These are phyloP conservation scores for Ophiocordyceps unilateralis DNA, from an alignment of 2,329 filamentous ascomycete species.

Conservation along the genomic window DNA sequence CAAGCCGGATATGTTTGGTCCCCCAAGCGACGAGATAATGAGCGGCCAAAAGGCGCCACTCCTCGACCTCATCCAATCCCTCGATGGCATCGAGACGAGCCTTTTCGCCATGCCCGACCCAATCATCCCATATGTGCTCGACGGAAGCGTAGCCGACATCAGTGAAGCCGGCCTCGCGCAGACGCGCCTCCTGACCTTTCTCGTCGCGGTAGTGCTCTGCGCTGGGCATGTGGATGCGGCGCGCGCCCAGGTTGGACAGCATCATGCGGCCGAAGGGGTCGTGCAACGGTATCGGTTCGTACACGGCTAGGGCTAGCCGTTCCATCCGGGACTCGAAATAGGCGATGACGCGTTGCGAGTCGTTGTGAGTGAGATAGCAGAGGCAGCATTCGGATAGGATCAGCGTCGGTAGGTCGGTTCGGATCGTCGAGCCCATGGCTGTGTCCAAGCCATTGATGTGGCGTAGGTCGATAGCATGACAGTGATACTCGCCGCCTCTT, in stretches of 20 bases:
- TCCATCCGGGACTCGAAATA: slow-evolving; percentile 41
- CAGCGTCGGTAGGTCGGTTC: slow-evolving; percentile 54
- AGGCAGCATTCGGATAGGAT: slow-evolving; percentile 91
- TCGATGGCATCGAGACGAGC: slow-evolving; percentile 64
- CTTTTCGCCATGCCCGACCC: slow-evolving; percentile 56
- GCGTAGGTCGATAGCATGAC: slow-evolving; percentile 56
- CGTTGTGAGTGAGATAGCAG: slow-evolving; percentile 58
- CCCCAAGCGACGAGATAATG: slow-evolving; percentile 91
- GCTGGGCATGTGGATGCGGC: slow-evolving; percentile 74
- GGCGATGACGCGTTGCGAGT: slow-evolving; percentile 45
- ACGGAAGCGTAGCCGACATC: slow-evolving; percentile 25
- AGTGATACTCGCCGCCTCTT: slow-evolving; percentile 28
- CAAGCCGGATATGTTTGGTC: slow-evolving; percentile 33
- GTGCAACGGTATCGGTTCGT: slow-evolving; percentile 73
- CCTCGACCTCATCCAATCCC: slow-evolving; percentile 87
- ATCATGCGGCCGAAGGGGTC: slow-evolving; percentile 86
- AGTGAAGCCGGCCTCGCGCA: slow-evolving; percentile 49
- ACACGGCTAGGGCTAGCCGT: slow-evolving; percentile 48
- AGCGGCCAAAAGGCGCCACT: slow-evolving; percentile 70
- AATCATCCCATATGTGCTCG: slow-evolving; percentile 53
- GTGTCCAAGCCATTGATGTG: slow-evolving; percentile 20
- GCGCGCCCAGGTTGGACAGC: slow-evolving; percentile 70
- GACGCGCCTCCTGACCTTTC: slow-evolving; percentile 47
- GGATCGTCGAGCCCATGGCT: slow-evolving; percentile 12
- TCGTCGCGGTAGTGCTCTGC: slow-evolving; percentile 55